Evolutionary conservation across 768 basidiomycete genomes (phyloP).

Genomic region (Boletus sp.): DNA sequence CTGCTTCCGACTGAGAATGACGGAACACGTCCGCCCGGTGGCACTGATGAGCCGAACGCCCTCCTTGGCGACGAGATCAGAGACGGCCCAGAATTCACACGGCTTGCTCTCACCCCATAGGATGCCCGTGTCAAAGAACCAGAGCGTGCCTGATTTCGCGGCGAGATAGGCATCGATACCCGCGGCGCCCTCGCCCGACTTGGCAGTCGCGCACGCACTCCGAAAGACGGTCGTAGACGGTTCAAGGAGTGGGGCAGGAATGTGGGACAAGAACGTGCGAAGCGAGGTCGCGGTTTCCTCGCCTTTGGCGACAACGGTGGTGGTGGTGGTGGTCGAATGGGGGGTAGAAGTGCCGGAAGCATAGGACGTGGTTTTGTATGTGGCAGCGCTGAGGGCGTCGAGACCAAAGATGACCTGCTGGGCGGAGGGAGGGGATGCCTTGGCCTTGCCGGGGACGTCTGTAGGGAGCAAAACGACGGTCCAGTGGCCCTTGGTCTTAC

Average conservation of each 20-base stretch:
- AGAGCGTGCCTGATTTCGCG: conserved; percentile 68
- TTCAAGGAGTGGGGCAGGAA: conserved; percentile 43
- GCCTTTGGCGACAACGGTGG: conserved; percentile 45
- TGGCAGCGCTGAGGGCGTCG: conserved; percentile 50
- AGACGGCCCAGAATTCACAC: conserved; percentile 71
- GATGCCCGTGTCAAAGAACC: conserved; percentile 67
- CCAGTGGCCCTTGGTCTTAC: conserved; percentile 70
- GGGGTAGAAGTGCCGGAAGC: conserved; percentile 17
- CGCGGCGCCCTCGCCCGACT: conserved; percentile 43
- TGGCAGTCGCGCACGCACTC: conserved; percentile 43
- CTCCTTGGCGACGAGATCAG: conserved; percentile 52
- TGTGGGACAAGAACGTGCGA: conserved; percentile 48
- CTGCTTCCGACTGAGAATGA: conserved; percentile 48
- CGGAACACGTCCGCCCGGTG: conserved; percentile 64
- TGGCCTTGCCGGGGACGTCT: conserved; percentile 49
- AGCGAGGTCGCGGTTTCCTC: conserved; percentile 48
- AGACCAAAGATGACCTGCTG: conserved; percentile 69
- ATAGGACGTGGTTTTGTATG: conserved; percentile 45
- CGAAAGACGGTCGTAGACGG: conserved; percentile 53
- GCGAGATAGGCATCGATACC: conserved; percentile 67
- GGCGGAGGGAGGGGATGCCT: conserved; percentile 33
- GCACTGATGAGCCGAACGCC: conserved; percentile 56
- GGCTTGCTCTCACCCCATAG: conserved; percentile 76
- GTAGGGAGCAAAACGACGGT: conserved; percentile 60
- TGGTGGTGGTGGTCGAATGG: conserved; percentile 30